Base-by-base conservation (phyloP, 352 stramenopile species). In the Pythium coloratum region DNA sequence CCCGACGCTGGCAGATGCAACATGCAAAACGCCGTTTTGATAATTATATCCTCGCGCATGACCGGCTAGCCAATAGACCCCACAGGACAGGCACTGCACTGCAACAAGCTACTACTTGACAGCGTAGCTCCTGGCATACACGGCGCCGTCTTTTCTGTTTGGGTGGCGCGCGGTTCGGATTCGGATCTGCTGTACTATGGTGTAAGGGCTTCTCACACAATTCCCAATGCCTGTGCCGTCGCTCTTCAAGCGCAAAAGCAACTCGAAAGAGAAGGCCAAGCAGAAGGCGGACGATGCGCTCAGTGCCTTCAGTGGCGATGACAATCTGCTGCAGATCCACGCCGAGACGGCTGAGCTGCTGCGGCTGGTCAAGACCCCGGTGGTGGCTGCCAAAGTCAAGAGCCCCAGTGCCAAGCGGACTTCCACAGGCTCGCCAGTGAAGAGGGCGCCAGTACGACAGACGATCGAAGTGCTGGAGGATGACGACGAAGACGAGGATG, bases 391-490 rank as follows among this genome's bases (percentile, higher is more conserved):
- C 6, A 58, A 40, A 33, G 30, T 46, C 67, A 68, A 60, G 32
- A 67, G 49, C 6, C 44, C 38, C 24, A 61, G 28, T 13, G n/a
- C 18, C 3, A 32, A 36, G 32, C 33, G 14, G 16, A n/a, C 36
- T 4, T 24, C 20, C 7, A 6, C 9, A 28, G 47, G 13, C 69
- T 67, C 53, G 42, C 51, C 30, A 55, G 42, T 6, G 81, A 89
- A 75, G 60, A 66, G 20, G 69, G 80, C 26, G 9, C 20, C 66
- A 3, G 62, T 69, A 8, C 64, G 72, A 5, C 65, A 88, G 55
- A 92, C 84, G 0, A 91, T 92, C 47, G 82, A 92, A 67, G 82
- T 92, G 12, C 49, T 91, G 32, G 80, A 91, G 40, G 73, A 83
- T 28, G 76, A 77, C 9, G 74, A 78, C 24, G 71, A 77, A 13